phyloP scores from a whole-genome alignment of 805 yeast genomes.

The Candida methanosorbosa region DNA sequence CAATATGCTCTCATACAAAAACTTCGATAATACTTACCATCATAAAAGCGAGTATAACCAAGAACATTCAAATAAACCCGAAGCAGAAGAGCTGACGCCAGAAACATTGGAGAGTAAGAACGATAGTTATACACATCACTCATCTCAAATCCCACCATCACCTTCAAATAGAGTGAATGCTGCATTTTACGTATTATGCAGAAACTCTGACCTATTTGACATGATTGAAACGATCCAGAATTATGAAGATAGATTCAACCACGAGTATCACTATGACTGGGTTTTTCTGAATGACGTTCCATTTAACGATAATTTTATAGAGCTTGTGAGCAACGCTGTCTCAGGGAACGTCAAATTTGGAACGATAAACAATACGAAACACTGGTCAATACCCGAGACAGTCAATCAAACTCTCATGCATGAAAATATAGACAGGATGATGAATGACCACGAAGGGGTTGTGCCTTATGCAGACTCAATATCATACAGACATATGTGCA shows the following conservation, averaged over 20 bases:
- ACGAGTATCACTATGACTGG: constrained; percentile 63
- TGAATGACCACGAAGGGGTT: constrained; percentile 22
- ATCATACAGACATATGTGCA: constrained; percentile 80
- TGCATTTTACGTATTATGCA: constrained; percentile 60
- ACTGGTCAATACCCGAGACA: constrained; percentile 61
- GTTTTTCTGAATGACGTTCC: constrained; percentile 66
- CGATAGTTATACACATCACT: too few species aligned
- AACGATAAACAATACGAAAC: constrained; percentile 38
- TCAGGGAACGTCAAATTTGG: constrained; percentile 62
- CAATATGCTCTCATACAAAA: too few species aligned
- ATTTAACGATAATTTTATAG: constrained; percentile 48
- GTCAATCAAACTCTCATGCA: constrained; percentile 13
- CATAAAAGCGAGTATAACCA: too few species aligned
- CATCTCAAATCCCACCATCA: too few species aligned
- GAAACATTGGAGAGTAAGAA: too few species aligned
- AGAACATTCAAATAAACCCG: too few species aligned
- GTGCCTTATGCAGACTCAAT: constrained; percentile 55
- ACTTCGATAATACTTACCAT: too few species aligned
- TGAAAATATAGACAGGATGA: constrained; percentile 7
- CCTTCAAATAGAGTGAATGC: too few species aligned
- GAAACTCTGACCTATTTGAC: constrained; percentile 54
- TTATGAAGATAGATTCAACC: constrained; percentile 61
- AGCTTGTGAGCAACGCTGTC: constrained; percentile 37
- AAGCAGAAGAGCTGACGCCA: too few species aligned
- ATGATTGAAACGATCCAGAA: constrained; percentile 52